phyloP scores from a whole-genome alignment of 495 filamentous ascomycete genomes.

The Hypomontagnella submonticulosa region DNA sequence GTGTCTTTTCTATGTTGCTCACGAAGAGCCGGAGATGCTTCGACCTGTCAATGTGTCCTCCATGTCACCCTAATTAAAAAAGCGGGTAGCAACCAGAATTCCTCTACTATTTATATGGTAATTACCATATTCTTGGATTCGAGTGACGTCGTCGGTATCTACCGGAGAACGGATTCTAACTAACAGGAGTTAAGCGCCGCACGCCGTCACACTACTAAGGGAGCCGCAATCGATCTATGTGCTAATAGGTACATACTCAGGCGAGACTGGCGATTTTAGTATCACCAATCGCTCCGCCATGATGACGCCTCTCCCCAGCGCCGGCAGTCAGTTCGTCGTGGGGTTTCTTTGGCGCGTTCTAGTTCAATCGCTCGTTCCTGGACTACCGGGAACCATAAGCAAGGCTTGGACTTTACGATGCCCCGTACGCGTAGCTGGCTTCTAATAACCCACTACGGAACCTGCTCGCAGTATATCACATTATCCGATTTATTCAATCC shows the following conservation, averaged over 20 bases:
- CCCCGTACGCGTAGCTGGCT: too few relatives aligned
- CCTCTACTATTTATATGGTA: too few relatives aligned
- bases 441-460: too few relatives aligned
- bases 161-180: slow-evolving; percentile 14
- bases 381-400: neutral
- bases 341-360: neutral
- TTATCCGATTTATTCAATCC: neutral
- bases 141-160: slow-evolving; percentile 24
- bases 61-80: too few relatives aligned
- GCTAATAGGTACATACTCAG: too few relatives aligned
- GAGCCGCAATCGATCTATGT: slow-evolving; percentile 24
- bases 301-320: slow-evolving; percentile 12
- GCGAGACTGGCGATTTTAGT: too few relatives aligned
- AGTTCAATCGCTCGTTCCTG: slow-evolving; percentile 5
- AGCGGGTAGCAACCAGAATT: too few relatives aligned
- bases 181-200: slow-evolving; percentile 19
- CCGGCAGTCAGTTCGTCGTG: neutral
- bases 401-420: too few relatives aligned
- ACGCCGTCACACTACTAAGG: slow-evolving; percentile 16
- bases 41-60: neutral
- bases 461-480: too few relatives aligned
- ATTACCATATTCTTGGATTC: neutral
- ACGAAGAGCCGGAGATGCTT: slow-evolving; percentile 1
- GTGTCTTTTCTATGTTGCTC: neutral
- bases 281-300: slow-evolving; percentile 8